Conservation (phyloP, 2,329 filamentous ascomycete species). For the Falciphora oryzae region DNA sequence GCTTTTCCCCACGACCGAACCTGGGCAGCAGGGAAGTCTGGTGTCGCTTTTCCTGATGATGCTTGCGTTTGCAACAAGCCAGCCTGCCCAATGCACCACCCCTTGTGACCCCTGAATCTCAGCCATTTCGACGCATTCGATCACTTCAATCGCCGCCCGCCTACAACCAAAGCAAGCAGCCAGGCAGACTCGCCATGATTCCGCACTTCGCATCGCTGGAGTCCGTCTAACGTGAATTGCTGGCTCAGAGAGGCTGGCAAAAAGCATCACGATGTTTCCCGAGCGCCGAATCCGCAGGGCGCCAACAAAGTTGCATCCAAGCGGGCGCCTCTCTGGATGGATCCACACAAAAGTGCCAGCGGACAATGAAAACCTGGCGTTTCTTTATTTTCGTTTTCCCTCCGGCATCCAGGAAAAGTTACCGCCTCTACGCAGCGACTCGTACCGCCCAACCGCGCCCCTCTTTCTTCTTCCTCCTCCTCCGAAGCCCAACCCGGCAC, state of each 20-base stretch:
- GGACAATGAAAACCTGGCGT: not conserved
- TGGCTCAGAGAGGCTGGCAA: not conserved
- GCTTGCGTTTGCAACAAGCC: not conserved
- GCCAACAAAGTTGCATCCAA: not conserved
- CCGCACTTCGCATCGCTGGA: not conserved
- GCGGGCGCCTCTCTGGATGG: not conserved
- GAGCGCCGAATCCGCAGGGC: no score
- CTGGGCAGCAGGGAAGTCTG: not conserved
- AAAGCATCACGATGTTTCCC: not conserved
- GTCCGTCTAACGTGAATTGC: not conserved
- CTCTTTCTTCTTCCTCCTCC: not conserved
- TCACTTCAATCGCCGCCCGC: no score
- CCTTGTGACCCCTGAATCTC: not conserved
- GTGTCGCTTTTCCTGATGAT: not conserved
- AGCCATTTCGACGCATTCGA: not conserved
- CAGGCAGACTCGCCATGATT: no score
- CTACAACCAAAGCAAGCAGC: not conserved
- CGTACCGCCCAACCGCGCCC: no score
- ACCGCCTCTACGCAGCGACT: not conserved
- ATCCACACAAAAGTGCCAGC: not conserved
- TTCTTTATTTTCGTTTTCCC: not conserved
- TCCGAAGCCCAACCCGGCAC: not conserved
- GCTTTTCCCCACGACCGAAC: not conserved
- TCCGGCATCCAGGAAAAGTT: no score
- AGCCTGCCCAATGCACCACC: not conserved